These are phyloP conservation scores for Biscogniauxia mediterranea DNA, from an alignment of 2,329 filamentous ascomycete genomes.

Conservation along the genomic window DNA sequence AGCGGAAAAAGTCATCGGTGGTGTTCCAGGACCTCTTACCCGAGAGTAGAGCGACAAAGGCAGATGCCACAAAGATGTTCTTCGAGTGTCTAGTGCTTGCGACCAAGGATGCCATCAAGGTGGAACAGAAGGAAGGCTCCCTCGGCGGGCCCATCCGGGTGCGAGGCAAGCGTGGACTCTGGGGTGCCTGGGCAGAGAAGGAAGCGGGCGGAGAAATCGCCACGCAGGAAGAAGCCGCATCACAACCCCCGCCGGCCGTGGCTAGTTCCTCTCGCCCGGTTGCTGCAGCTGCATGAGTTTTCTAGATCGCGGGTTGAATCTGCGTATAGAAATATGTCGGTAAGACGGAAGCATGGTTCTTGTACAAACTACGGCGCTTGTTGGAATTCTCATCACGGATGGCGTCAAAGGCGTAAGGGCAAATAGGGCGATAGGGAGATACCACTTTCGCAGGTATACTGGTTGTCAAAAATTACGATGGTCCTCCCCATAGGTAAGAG, in stretches of 20 bases:
- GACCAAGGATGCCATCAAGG: constrained; percentile 96
- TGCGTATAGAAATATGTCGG: constrained; percentile 14
- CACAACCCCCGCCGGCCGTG: constrained; percentile 35
- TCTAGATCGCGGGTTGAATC: constrained; percentile 6
- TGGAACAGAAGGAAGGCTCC: constrained; percentile 73
- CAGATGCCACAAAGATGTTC: constrained; percentile 98
- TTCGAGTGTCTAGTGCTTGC: constrained; percentile 95
- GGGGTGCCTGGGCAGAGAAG: constrained; percentile 92
- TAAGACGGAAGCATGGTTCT: constrained; percentile 28
- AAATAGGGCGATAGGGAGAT: constrained; percentile 28
- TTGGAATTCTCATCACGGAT: constrained; percentile 28
- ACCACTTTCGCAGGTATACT: constrained; percentile 33
- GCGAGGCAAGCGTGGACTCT: constrained; percentile 89
- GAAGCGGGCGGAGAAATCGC: constrained; percentile 64
- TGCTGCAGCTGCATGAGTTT: constrained; percentile 30
- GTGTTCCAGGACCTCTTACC: constrained; percentile 91
- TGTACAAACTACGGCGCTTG: constrained; percentile 34
- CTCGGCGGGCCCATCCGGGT: constrained; percentile 82
- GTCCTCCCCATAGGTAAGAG: constrained; percentile 10
- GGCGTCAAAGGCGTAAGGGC: constrained; percentile 32
- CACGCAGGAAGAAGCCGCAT: constrained; percentile 40
- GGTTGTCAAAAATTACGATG: constrained; percentile 30
- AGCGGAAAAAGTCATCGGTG: constrained; percentile 73
- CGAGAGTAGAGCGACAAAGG: constrained; percentile 74
- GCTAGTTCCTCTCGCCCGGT: constrained; percentile 31